Evolutionary conservation across 2,329 filamentous ascomycete genomes (phyloP), one percentile per base, ranked within the genome.

Genomic region (Pseudohalonectria lignicola): DNA sequence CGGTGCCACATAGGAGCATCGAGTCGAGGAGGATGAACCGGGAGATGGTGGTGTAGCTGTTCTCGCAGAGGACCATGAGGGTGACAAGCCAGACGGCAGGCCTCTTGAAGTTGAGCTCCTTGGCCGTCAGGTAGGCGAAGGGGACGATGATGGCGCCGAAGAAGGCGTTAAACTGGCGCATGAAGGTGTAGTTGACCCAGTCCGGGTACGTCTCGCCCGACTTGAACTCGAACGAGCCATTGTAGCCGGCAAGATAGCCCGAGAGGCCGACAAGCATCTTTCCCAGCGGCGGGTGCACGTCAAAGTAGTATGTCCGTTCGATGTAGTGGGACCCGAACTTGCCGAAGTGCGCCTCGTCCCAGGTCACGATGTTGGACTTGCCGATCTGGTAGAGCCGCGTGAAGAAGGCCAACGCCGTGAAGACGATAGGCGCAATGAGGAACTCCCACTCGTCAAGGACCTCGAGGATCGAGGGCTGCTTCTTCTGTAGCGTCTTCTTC

Each of bases 281-380:
- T 57, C 92, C 92, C 44, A 98, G 78, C 39, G 92, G 92, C 47
- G 92, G 92, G 62, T 63, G 60, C 31, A 66, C 69, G 71, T 94
- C 86, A 66, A 98, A 98, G 74, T 98, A 98, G 71, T 96, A 95
- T 63, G 98, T 92, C 61, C 90, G 86, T 63, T 98, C 95, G 57
- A 98, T 80, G 62, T 98, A 98, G 65, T 98, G 90, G 52, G 90
- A 96, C 47, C 92, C 92, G 62, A 98, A 98, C 68, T 98, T 98
- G 57, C 86, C 86, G 61, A 93, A 93, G 61, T 79, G 75, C 50
- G 75, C 75, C 59, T 77, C 74, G 57, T 79, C 75, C 75, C 75
- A 79, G 35, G 76, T 80, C 35, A 80, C 76, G 48, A 80, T 78
- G 48, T 75, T 62, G 47, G 75, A 79, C 39, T 80, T 60, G 41